phyloP scores from a whole-genome alignment of 306 rosid genomes.

The Begonia peltatifolia region DNA sequence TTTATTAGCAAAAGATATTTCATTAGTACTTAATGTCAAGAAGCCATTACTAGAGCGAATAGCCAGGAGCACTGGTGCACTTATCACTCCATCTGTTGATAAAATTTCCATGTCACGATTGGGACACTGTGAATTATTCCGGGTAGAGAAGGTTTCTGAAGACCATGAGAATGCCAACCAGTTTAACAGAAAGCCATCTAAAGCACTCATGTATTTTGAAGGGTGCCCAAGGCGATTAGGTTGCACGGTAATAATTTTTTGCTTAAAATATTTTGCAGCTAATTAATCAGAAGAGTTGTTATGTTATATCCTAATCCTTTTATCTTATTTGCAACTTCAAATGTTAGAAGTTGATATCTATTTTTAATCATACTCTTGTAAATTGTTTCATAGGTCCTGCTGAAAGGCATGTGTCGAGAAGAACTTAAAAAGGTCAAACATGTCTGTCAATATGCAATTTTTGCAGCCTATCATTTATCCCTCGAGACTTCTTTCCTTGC shows the following conservation, averaged over 20 bases:
- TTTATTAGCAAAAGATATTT: constrained; percentile 81
- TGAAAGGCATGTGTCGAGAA: constrained; percentile 61
- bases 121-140: constrained; percentile 91
- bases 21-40: constrained; percentile 90
- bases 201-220: constrained; percentile 94
- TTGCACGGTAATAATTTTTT: constrained; percentile 61
- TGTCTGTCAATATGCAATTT: constrained; percentile 79
- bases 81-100: constrained; percentile 65
- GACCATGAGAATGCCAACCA: constrained; percentile 50
- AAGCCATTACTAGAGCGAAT: constrained; percentile 78
- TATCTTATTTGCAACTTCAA: neutral
- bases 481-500: constrained; percentile 96
- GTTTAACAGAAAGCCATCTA: constrained; percentile 55
- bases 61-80: constrained; percentile 85
- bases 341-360: constrained; percentile 7
- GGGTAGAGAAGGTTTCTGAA: constrained; percentile 60
- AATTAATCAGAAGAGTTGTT: neutral
- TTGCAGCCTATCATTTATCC: constrained; percentile 97
- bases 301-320: neutral
- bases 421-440: constrained; percentile 89
- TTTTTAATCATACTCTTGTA: constrained; percentile 18
- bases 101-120: constrained; percentile 41
- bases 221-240: constrained; percentile 94
- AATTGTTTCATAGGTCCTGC: constrained; percentile 53
- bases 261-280: neutral